phyloP scores from a whole-genome alignment of 1,139 yeast species.

The Nadsonia starkeyi-henricii region DNA sequence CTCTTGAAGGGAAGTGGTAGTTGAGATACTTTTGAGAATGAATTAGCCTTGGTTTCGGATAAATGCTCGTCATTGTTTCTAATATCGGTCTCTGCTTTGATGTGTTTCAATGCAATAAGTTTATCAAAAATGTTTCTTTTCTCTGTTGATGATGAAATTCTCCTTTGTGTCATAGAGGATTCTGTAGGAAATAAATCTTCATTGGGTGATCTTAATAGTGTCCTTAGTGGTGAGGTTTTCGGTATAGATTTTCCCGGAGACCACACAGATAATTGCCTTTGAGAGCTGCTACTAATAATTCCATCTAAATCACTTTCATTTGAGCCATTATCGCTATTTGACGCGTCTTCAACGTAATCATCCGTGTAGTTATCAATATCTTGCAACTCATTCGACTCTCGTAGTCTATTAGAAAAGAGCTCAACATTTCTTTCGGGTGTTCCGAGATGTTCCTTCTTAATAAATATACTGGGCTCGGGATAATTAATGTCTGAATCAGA shows the following conservation, averaged over 20 bases:
- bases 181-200: background rate
- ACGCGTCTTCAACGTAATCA: background rate
- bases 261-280: background rate
- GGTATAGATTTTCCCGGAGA: background rate
- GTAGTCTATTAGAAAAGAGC: background rate
- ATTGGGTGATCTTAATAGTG: background rate
- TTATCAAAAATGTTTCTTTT: background rate
- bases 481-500: slow-evolving; percentile 14
- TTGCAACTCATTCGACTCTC: background rate
- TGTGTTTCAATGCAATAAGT: background rate
- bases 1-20: no score
- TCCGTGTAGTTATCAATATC: background rate
- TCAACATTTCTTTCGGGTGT: background rate
- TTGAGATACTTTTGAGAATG: no score
- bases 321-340: slow-evolving; percentile 20
- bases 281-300: slow-evolving; percentile 8
- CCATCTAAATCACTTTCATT: slow-evolving; percentile 18
- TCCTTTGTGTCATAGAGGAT: no score
- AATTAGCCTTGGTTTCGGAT: no score
- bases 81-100: no score
- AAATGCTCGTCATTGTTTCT: no score
- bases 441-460: background rate
- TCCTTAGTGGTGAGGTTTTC: background rate
- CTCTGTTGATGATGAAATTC: no score
- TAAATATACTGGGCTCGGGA: background rate